Evolutionary conservation across 176 grass and related monocot genomes (phyloP).

Genomic region (Aegilops longissima): DNA sequence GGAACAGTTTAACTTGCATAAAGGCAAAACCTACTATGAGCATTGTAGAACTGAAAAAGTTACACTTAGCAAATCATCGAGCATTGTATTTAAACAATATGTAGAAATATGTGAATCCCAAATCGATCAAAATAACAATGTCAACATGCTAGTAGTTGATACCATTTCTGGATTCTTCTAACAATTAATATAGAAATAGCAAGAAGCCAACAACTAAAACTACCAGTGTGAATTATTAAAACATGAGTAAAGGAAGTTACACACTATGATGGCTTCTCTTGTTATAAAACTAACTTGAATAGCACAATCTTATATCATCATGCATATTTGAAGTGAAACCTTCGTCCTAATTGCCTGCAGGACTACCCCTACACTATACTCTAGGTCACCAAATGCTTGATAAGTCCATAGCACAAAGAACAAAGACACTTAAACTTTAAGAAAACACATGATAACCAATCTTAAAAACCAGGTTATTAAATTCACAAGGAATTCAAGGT

Average conservation of each 20-base stretch:
- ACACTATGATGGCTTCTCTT: not conserved
- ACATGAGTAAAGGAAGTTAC: not conserved
- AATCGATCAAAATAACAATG: not conserved
- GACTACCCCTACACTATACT: not conserved
- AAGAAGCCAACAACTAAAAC: not conserved
- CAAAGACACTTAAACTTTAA: not conserved
- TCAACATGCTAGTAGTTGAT: not conserved
- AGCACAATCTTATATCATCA: not conserved
- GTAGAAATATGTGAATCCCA: not conserved
- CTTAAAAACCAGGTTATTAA: not conserved
- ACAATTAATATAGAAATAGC: not conserved
- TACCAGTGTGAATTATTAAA: not conserved
- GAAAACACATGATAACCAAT: not conserved
- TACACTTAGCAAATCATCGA: not conserved
- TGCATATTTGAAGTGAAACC: not conserved
- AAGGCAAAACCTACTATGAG: not conserved
- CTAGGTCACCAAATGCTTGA: not conserved
- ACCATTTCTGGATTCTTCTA: not conserved
- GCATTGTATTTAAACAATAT: not conserved
- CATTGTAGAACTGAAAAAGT: not conserved
- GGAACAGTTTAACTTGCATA: constrained; percentile 6
- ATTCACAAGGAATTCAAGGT: constrained; percentile 20
- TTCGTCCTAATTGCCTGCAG: not conserved
- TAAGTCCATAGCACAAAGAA: not conserved
- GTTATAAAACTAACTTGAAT: not conserved